Evolutionary conservation across 495 filamentous ascomycete species (phyloP), one percentile per base, ranked within the genome.

Genomic region (Penicillium cataractarum): DNA sequence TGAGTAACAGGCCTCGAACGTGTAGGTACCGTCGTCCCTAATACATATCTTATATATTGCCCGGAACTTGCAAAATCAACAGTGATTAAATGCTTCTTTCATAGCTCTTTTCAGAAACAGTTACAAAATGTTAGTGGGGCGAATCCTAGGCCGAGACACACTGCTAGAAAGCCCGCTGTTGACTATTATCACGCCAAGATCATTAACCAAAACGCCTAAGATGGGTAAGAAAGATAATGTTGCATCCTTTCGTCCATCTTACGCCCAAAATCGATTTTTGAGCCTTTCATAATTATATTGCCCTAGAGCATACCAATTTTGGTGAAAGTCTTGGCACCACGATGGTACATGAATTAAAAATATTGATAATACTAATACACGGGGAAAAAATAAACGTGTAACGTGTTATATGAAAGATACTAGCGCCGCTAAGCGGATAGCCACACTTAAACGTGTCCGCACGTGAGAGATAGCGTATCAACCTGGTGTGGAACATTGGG

Each of bases 321-420:
- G 74, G 52, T 24, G 69, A 67, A 29, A 73, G 55, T 60, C 65
- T 58, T 54, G 65, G 62, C 46, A 69, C 61, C 29, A 35, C 50
- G 27, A 64, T 53, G 61, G 57, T 64, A 68, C 51, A n/a, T n/a
- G 22, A 58, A 57, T 42, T 26, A 60, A 60, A 57, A 58, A 32
- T 61, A 60, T 26, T 39, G 35, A 61, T 52, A 57, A 57, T 44
- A 52, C 54, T 17, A 57, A 57, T 65, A 65, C 53, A 48, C 46
- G 6, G 42, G 15, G 8, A 57, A 17, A 24, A 32, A 65, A 60
- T 33, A 57, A 58, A 33, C 37, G 52, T 53, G 54, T 61, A 65
- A 65, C 37, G 12, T 61, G 58, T 19, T 53, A 57, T 65, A 65
- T 61, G 53, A 65, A 65, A 65, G 31, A 26, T 65, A 65, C 55